These are phyloP conservation scores for Moringa oleifera DNA, from an alignment of 345 rosid species.

Conservation along the genomic window DNA sequence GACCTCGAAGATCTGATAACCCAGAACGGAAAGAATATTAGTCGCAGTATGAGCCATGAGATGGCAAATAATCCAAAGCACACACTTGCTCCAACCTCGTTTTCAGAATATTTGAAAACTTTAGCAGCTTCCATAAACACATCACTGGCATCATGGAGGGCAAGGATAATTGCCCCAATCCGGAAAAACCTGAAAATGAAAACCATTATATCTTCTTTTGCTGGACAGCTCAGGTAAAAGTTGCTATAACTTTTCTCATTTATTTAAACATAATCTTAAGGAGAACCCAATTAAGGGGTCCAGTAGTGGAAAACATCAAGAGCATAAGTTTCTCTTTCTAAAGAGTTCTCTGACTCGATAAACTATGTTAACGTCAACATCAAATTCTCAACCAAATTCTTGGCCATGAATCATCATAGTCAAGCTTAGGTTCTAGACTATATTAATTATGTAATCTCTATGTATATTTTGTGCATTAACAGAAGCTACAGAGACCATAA, in stretches of 20 bases:
- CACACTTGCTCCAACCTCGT: constrained; percentile 88
- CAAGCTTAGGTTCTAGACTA: neutral
- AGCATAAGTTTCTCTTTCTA: constrained; percentile 4
- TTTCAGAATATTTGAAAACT: constrained; percentile 79
- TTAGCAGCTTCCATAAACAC: constrained; percentile 91
- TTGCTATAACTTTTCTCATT: no score
- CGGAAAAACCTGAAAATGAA: constrained; percentile 60
- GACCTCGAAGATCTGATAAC: constrained; percentile 76
- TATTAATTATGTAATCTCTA: no score
- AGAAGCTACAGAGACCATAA: neutral
- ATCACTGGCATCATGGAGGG: constrained; percentile 93
- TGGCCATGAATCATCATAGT: neutral
- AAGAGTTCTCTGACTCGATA: neutral
- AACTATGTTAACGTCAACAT: neutral
- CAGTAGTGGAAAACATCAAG: neutral
- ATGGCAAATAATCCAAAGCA: constrained; percentile 83
- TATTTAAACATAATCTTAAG: neutral
- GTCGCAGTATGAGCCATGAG: constrained; percentile 85
- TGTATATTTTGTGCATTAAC: neutral
- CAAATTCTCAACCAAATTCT: neutral
- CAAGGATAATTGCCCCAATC: constrained; percentile 74
- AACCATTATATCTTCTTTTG: constrained; percentile 1
- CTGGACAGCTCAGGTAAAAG: constrained; percentile 2
- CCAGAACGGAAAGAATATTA: constrained; percentile 93
- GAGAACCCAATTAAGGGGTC: neutral